Evolutionary conservation across 306 rosid species (phyloP).

Genomic region (Parietaria judaica): DNA sequence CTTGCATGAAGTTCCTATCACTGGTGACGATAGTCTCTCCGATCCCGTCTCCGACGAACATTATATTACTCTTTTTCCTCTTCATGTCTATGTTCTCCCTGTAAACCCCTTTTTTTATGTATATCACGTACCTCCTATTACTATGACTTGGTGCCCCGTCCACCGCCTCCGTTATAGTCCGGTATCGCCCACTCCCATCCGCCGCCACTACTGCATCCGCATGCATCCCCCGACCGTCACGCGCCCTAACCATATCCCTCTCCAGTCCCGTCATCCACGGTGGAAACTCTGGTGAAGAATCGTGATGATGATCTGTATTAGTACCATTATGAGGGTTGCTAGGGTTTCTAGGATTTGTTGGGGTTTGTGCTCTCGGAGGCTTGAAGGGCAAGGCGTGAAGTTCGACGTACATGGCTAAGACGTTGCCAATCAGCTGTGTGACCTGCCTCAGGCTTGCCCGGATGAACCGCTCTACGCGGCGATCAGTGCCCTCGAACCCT

Average conservation of each 20-base stretch:
- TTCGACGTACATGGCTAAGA: constrained; percentile 61
- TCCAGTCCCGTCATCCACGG: constrained; percentile 65
- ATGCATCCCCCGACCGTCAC: constrained; percentile 28
- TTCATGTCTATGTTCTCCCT: constrained; percentile 77
- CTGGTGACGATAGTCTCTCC: constrained; percentile 65
- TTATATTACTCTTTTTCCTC: constrained; percentile 73
- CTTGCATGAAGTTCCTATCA: constrained; percentile 79
- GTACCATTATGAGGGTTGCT: neutral
- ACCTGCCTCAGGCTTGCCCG: constrained; percentile 77
- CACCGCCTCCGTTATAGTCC: constrained; percentile 66
- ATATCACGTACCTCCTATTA: constrained; percentile 48
- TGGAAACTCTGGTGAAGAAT: constrained; percentile 33
- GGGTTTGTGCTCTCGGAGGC: constrained; percentile 30
- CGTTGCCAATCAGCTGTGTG: constrained; percentile 73
- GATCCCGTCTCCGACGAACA: constrained; percentile 80
- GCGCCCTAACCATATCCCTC: constrained; percentile 42
- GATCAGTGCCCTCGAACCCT: constrained; percentile 89
- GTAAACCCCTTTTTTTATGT: constrained; percentile 66
- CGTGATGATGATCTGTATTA: neutral
- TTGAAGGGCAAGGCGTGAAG: constrained; percentile 49
- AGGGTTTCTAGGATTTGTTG: no score
- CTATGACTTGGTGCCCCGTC: constrained; percentile 63
- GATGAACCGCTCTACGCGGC: constrained; percentile 57
- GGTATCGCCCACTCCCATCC: constrained; percentile 73
- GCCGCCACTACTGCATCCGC: constrained; percentile 57